Evolutionary conservation across 257 asterid genomes (phyloP).

Genomic region (Jasminum sambac): DNA sequence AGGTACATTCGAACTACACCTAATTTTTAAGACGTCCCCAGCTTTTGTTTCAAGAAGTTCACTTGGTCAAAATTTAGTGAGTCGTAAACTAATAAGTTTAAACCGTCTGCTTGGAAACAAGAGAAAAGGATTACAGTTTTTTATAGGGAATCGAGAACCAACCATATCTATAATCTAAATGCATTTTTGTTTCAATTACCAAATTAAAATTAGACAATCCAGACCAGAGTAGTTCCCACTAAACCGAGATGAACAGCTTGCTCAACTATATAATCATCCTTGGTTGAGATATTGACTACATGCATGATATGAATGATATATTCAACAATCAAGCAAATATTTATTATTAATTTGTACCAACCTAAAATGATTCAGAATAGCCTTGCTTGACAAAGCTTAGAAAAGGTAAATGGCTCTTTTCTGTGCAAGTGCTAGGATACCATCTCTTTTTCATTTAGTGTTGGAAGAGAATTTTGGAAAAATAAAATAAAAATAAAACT

Average conservation of each 20-base stretch:
- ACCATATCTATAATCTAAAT: not conserved
- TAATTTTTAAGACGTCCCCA: not conserved
- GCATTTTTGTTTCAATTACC: not conserved
- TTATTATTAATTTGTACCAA: not conserved
- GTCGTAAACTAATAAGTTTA: not conserved
- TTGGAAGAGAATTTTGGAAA: too few relatives aligned
- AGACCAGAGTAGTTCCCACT: not conserved
- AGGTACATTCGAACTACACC: not conserved
- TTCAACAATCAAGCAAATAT: slow-evolving; percentile 6
- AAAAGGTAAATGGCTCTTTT: not conserved
- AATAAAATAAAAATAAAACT: too few relatives aligned
- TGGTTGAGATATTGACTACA: slow-evolving; percentile 7
- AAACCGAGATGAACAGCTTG: not conserved
- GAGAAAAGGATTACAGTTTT: not conserved
- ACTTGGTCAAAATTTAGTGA: not conserved
- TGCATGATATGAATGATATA: not conserved
- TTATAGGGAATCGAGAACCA: not conserved
- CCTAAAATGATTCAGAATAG: not conserved
- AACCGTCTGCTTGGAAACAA: not conserved
- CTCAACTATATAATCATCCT: not conserved
- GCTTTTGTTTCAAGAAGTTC: not conserved
- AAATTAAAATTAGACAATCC: not conserved
- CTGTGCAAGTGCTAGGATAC: not conserved
- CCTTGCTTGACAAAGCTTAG: not conserved
- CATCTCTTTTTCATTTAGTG: not conserved